Evolutionary conservation across 257 asterid species (phyloP), one percentile per base, ranked within the genome.

Genomic region (Nyctanthes arbortristis): DNA sequence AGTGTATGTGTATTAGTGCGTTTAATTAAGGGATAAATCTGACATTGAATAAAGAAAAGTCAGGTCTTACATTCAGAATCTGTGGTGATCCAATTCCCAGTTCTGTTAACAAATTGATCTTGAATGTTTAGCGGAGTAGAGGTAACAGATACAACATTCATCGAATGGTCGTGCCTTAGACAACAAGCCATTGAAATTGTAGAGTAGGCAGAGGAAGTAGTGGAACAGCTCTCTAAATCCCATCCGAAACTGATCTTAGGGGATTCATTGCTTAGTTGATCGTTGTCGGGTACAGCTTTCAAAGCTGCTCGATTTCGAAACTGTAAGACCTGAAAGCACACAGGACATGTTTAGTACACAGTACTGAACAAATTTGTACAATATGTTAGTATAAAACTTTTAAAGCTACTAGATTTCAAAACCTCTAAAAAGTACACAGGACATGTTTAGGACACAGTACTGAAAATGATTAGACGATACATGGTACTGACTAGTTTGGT

Each of bases 191-290:
- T 37, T 4, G 85, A 78, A 31, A 76, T 47, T 0, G 78, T 82
- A 13, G 89, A 82, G 63, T 72, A 80, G 6, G 67, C 79, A 9
- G 96, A 84, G 36, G 87, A 81, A 30, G 81, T 79, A 2, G 91
- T 77, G 40, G 93, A 82, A 77, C 87, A 83, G 68, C 89, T 91
- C 62, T 87, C 93, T 64, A 83, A 60, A 7, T 89, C 95, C 93
- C 92, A 89, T 72, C 96, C 79, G 28, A 87, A 83, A 65, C 97
- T 84, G 32, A 92, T 89, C 37, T 92, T 92, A 0, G 97, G 94
- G 36, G 96, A 92, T 22, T 87, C 93, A 39, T 77, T 77, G 81
- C 89, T 84, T 0, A 82, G 63, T 67, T 85, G 84, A 58, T 81
- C 90, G 6, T 89, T 83, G 43, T 80, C 88, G 10, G 80, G 79